Percentiles rank a stretch among this genome's conserved stretches.
Evolutionary conservation across 2,329 filamentous ascomycete species (phyloP).

Genomic region (Graphium sp.): DNA sequence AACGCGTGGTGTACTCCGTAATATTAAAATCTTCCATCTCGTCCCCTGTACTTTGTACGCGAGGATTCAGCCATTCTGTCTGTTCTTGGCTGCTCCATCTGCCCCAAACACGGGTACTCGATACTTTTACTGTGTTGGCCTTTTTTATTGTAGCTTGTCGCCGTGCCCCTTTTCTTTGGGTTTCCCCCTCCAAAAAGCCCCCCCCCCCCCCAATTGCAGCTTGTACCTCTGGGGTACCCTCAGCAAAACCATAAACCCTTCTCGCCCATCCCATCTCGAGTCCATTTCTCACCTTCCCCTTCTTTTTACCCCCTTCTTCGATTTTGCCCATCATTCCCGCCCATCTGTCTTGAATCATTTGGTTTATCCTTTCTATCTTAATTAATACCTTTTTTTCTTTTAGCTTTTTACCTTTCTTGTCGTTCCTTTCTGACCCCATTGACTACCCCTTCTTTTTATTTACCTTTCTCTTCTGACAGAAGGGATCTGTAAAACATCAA

Average conservation of each 20-base stretch:
- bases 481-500: too few species aligned
- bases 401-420: conserved; percentile 1
- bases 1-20: too few species aligned
- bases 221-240: neutral
- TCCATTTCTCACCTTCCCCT: conserved; percentile 2
- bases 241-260: neutral
- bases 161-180: too few species aligned
- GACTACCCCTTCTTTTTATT: neutral
- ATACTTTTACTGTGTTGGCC: too few species aligned
- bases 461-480: conserved; percentile 1
- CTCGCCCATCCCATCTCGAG: conserved; percentile 1
- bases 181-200: too few species aligned
- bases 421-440: neutral
- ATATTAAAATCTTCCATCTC: too few species aligned
- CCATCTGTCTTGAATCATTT: conserved; percentile 2
- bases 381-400: conserved; percentile 3
- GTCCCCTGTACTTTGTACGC: too few species aligned
- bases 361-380: conserved; percentile 1
- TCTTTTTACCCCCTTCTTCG: conserved; percentile 4
- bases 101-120: too few species aligned
- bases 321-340: conserved; percentile 1
- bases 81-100: too few species aligned
- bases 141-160: too few species aligned
- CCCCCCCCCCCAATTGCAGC: too few species aligned
- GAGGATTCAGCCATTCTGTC: too few species aligned